Evolutionary conservation across 768 basidiomycete genomes (phyloP).

Genomic region (Suillus weaverae): DNA sequence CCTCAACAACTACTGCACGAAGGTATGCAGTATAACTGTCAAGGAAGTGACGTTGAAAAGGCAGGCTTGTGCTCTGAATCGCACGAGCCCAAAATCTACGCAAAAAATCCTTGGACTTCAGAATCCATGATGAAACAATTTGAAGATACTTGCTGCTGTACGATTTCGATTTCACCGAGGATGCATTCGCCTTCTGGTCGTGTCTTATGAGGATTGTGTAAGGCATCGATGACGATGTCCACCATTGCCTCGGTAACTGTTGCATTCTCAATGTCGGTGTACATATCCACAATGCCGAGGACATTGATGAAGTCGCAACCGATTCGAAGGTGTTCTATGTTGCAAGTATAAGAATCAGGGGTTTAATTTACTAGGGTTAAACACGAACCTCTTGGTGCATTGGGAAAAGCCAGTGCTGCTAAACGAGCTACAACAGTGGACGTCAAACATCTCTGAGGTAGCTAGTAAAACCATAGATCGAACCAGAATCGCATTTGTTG

Average conservation of each 20-base stretch:
- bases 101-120: neutral
- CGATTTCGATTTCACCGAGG: conserved; percentile 13
- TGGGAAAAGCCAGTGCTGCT: conserved; percentile 7
- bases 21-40: conserved; percentile 5
- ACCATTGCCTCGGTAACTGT: conserved; percentile 2
- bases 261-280: conserved; percentile 24
- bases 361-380: neutral
- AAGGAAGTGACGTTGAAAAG: conserved; percentile 12
- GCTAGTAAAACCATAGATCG: neutral
- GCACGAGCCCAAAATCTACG: conserved; percentile 12
- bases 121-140: neutral
- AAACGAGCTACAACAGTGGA: conserved; percentile 5
- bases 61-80: neutral
- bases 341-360: neutral
- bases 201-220: conserved; percentile 8
- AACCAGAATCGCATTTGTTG: conserved; percentile 43
- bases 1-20: conserved; percentile 5
- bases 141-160: conserved; percentile 11
- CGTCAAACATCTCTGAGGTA: too few species aligned
- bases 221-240: conserved; percentile 12
- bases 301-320: conserved; percentile 34
- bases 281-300: conserved; percentile 34
- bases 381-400: conserved; percentile 8
- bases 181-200: conserved; percentile 14
- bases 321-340: conserved; percentile 22